Evolutionary conservation across 2,329 filamentous ascomycete species (phyloP).

Genomic region (Phoma herbarum): DNA sequence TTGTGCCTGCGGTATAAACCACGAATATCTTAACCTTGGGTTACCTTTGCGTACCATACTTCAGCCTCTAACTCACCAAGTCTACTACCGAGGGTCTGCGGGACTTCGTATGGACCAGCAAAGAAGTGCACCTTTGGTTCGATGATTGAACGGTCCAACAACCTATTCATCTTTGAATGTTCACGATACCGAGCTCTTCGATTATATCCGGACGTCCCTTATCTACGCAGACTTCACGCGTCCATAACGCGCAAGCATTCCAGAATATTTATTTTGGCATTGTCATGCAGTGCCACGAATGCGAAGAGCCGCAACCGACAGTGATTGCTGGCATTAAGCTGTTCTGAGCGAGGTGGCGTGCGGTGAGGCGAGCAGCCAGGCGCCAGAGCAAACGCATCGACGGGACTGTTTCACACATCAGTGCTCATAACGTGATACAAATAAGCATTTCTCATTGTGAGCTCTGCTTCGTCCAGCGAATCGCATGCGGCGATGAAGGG

Average conservation of each 20-base stretch:
- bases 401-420: conserved; percentile 27
- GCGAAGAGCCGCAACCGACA: conserved; percentile 15
- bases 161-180: neutral
- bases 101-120: neutral
- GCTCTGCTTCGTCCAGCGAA: conserved; percentile 11
- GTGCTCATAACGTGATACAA: conserved; percentile 21
- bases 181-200: neutral
- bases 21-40: neutral
- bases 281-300: conserved; percentile 2
- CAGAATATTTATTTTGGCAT: neutral
- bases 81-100: neutral
- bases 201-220: neutral
- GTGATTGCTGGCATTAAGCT: conserved; percentile 17
- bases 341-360: conserved; percentile 25
- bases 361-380: conserved; percentile 34
- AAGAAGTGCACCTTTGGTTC: neutral
- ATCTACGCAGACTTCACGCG: neutral
- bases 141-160: neutral
- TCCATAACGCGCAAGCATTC: neutral
- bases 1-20: neutral
- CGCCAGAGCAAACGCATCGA: conserved; percentile 36
- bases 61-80: neutral
- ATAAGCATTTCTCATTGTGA: neutral
- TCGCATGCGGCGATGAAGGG: conserved; percentile 16
- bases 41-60: neutral